Evolutionary conservation across 225 moss, liverwort and hornwort species (phyloP).

Genomic region (Neckera pumila): DNA sequence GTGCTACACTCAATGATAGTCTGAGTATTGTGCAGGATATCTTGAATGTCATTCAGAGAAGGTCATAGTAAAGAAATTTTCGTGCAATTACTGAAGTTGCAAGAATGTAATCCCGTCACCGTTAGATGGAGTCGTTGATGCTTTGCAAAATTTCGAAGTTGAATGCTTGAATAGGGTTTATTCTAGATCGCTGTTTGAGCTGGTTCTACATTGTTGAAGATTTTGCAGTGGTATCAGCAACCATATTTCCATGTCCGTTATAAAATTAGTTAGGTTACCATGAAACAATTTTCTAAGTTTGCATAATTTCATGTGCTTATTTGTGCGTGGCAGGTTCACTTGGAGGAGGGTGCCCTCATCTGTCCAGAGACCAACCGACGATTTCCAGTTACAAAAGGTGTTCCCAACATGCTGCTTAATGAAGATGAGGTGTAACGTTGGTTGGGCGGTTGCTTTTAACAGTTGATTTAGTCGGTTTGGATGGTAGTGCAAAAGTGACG

Average conservation of each 20-base stretch:
- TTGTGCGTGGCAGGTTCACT: slow-evolving; percentile 53
- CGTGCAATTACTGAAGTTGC: not conserved
- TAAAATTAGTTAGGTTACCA: not conserved
- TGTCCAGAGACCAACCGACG: slow-evolving; percentile 88
- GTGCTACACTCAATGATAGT: not conserved
- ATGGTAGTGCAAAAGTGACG: not conserved
- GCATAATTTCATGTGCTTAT: not conserved
- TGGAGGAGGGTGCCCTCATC: slow-evolving; percentile 92
- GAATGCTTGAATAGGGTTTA: not conserved
- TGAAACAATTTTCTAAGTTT: not conserved
- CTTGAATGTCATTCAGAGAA: not conserved
- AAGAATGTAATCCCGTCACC: not conserved
- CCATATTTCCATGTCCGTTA: not conserved
- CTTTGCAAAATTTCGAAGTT: not conserved
- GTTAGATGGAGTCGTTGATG: not conserved
- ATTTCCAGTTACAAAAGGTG: slow-evolving; percentile 92
- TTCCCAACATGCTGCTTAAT: slow-evolving; percentile 92
- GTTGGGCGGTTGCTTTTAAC: not conserved
- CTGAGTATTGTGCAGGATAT: not conserved
- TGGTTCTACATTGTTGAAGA: not conserved
- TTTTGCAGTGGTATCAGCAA: not conserved
- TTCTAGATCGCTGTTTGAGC: not conserved
- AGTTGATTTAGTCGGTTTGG: not conserved
- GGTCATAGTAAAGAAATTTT: not conserved
- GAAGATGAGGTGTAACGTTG: slow-evolving; percentile 77